Percentiles rank a stretch among this genome's conserved stretches.
These are phyloP conservation scores for Handroanthus guayacan DNA, from an alignment of 257 asterid genomes.

Conservation along the genomic window DNA sequence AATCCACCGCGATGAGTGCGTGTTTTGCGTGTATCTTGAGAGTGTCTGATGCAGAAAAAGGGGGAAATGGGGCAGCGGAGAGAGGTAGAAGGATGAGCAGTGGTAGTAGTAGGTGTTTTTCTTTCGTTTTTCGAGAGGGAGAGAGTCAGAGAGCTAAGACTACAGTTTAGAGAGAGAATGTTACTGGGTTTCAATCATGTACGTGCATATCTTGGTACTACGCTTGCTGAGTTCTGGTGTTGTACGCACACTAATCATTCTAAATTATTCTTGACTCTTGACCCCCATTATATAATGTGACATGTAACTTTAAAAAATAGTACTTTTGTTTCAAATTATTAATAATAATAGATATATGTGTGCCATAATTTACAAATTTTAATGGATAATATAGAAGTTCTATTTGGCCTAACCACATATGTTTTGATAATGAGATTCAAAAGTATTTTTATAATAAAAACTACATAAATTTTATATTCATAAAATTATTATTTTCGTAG, in stretches of 20 bases:
- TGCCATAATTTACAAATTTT: too few species aligned
- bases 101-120: constrained; percentile 43
- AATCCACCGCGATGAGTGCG: constrained; percentile 12
- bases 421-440: too few species aligned
- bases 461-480: too few species aligned
- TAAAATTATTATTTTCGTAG: too few species aligned
- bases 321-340: too few species aligned
- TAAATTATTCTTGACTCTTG: too few species aligned
- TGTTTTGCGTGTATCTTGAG: neutral
- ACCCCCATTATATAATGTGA: too few species aligned
- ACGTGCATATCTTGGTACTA: constrained; percentile 9
- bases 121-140: constrained; percentile 50
- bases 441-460: too few species aligned
- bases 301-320: too few species aligned
- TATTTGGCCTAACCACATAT: too few species aligned
- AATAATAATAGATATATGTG: too few species aligned
- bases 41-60: neutral
- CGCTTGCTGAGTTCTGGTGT: neutral
- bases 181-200: constrained; percentile 34
- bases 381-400: too few species aligned
- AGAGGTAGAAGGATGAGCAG: constrained; percentile 36
- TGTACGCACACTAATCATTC: neutral
- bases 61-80: constrained; percentile 38
- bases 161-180: constrained; percentile 38
- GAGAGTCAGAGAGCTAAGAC: constrained; percentile 46